phyloP scores from a whole-genome alignment of 2,329 filamentous ascomycete species.

The Orbilia oligospora region DNA sequence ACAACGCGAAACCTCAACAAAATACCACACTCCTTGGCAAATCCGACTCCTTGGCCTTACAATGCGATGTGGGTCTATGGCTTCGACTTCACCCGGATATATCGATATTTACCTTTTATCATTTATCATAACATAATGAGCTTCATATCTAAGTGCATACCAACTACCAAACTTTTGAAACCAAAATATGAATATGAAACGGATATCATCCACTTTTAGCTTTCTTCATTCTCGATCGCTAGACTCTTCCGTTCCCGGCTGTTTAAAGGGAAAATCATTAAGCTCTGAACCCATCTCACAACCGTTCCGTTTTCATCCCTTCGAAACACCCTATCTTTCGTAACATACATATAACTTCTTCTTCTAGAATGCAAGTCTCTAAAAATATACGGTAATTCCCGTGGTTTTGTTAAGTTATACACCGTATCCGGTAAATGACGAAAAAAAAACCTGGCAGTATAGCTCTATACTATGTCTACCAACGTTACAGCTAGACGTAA shows the following conservation, averaged over 20 bases:
- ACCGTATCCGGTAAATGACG: not conserved
- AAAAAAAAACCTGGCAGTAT: too few relatives aligned
- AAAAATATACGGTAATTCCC: conserved; percentile 5
- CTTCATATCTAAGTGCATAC: too few relatives aligned
- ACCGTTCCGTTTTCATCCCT: conserved; percentile 9
- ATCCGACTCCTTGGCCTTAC: too few relatives aligned
- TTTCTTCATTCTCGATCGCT: too few relatives aligned
- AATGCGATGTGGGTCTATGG: too few relatives aligned
- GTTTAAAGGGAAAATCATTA: not conserved
- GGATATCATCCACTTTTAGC: not conserved
- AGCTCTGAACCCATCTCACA: not conserved
- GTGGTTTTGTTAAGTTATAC: not conserved
- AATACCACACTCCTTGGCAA: conserved; percentile 26
- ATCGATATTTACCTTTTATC: too few relatives aligned
- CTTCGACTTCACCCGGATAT: too few relatives aligned
- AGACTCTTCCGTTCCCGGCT: conserved; percentile 2
- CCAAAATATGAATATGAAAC: not conserved
- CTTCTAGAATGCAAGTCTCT: not conserved
- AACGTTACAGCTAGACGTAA: not conserved
- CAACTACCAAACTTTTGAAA: too few relatives aligned
- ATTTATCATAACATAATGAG: too few relatives aligned
- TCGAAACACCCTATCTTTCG: not conserved
- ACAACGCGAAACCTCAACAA: conserved; percentile 16
- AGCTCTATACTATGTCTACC: too few relatives aligned
- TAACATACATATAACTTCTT: not conserved